phyloP scores from a whole-genome alignment of 352 stramenopile species.

The Phytophthora hibernalis region DNA sequence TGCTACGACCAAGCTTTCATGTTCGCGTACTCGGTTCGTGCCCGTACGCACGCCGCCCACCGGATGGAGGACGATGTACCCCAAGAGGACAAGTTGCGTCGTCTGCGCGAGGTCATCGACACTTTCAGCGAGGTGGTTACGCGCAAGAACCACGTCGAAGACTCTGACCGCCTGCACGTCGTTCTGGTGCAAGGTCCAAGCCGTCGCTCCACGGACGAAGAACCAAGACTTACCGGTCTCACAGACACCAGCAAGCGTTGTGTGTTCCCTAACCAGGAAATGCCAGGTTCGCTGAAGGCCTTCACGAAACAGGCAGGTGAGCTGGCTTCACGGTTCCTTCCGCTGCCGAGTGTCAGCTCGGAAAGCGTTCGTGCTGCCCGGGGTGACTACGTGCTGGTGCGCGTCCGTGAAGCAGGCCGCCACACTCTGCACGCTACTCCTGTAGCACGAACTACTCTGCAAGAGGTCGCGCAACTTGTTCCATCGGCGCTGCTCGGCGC shows the following conservation, averaged over 20 bases:
- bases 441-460: constrained; percentile 75
- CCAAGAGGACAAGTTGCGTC: constrained; percentile 93
- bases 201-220: constrained; percentile 76
- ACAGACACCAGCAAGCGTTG: constrained; percentile 92
- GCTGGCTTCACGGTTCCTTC: constrained; percentile 52
- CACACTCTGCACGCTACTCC: constrained; percentile 87
- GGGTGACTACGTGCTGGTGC: constrained; percentile 89
- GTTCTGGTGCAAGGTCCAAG: constrained; percentile 97
- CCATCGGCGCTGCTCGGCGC: constrained; percentile 67
- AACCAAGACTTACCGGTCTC: constrained; percentile 83
- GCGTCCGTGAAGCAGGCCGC: constrained; percentile 77
- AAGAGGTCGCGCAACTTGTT: constrained; percentile 63
- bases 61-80: constrained; percentile 97
- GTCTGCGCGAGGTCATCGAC: constrained; percentile 97
- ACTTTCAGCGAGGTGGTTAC: constrained; percentile 93
- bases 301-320: constrained; percentile 49
- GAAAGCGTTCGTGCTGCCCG: constrained; percentile 53
- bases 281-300: constrained; percentile 59
- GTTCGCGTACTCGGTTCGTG: constrained; percentile 98
- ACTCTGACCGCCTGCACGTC: constrained; percentile 93
- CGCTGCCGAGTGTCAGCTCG: constrained; percentile 42
- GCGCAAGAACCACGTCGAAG: constrained; percentile 90
- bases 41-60: constrained; percentile 95
- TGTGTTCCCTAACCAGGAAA: constrained; percentile 73
- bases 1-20: constrained; percentile 99